Base-by-base conservation (phyloP, 129 eudicot species). In the Calendula officinalis region DNA sequence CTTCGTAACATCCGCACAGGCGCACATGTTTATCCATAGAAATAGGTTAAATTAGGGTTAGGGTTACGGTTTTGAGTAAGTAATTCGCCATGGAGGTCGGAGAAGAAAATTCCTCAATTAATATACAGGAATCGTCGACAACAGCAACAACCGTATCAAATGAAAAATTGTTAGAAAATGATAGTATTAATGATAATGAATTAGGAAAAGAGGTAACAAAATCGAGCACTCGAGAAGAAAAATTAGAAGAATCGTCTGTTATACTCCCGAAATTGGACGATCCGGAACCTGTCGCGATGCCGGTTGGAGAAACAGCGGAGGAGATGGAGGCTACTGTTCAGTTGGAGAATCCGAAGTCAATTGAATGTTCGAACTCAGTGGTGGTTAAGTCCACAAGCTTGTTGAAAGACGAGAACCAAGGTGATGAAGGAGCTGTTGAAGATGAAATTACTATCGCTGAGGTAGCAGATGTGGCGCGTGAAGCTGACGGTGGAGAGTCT, bases 1-100 rank as follows among this genome's bases (percentile, higher is more conserved):
- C 78, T 66, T 74, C 73, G 78, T 66, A 73, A 65, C 67, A 56
- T 73, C 78, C 78, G 73, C 73, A 46, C 16, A 9, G n/a, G n/a
- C n/a, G n/a, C 51, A 62, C 78, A 64, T 65, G 78, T 56, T 51
- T 48, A 27, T n/a, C 47, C 53, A 3, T 55, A 44, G 4, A 50
- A 32, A 44, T 9, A 36, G 65, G 58, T 51, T 2, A 71, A 71
- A 51, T 39, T 57, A 69, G 74, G 70, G 41, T 56, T 70, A 70
- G 68, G 72, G 78, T 73, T 71, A 61, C 69, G 76, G 69, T 74
- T 64, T 73, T 39, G 43, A 64, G 55, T 30, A 36, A 10, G 14
- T 34, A 65, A 65, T 73, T 47, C 44, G 11, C 53, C 41, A 66
- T 74, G 78, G 78, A 66, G 41, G 54, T 57, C 45, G 73, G 61